Evolutionary conservation across 306 rosid genomes (phyloP).

Genomic region (Oemleria cerasiformis): DNA sequence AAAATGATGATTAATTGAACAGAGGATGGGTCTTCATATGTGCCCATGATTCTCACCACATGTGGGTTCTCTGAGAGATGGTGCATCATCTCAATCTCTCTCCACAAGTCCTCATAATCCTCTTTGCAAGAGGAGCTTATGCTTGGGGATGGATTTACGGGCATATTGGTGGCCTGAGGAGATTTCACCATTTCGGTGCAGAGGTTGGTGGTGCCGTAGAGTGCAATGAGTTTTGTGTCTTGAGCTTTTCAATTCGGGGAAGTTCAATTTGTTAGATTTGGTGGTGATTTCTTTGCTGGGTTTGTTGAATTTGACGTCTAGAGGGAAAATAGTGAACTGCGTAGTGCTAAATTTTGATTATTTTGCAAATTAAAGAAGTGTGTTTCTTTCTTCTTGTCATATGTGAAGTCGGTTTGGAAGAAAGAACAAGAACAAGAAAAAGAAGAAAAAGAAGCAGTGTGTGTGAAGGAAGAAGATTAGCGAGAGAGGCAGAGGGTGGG

Average conservation of each 20-base stretch:
- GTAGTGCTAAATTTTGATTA: no score
- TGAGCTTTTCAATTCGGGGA: no score
- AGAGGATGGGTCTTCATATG: conserved; percentile 31
- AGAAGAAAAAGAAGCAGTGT: no score
- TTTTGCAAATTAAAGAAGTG: no score
- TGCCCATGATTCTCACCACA: conserved; percentile 39
- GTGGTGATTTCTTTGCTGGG: no score
- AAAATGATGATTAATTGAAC: no score
- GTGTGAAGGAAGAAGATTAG: neutral
- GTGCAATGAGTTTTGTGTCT: conserved; percentile 25
- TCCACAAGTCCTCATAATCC: conserved; percentile 43
- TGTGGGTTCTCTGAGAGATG: conserved; percentile 43
- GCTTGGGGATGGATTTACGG: conserved; percentile 47
- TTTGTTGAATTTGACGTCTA: no score
- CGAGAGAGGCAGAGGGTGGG: conserved; percentile 1
- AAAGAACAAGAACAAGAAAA: neutral
- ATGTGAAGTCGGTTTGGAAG: neutral
- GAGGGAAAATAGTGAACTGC: no score
- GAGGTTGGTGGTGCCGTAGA: conserved; percentile 47
- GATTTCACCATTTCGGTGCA: conserved; percentile 22
- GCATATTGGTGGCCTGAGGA: conserved; percentile 31
- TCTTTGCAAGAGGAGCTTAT: conserved; percentile 42
- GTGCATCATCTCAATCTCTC: conserved; percentile 57
- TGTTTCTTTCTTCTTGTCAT: neutral
- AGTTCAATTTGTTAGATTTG: no score